Percentiles rank a stretch among this genome's conserved stretches.
Conservation (phyloP, 768 basidiomycete genomes). For the Coprinopsis cinerea region DNA sequence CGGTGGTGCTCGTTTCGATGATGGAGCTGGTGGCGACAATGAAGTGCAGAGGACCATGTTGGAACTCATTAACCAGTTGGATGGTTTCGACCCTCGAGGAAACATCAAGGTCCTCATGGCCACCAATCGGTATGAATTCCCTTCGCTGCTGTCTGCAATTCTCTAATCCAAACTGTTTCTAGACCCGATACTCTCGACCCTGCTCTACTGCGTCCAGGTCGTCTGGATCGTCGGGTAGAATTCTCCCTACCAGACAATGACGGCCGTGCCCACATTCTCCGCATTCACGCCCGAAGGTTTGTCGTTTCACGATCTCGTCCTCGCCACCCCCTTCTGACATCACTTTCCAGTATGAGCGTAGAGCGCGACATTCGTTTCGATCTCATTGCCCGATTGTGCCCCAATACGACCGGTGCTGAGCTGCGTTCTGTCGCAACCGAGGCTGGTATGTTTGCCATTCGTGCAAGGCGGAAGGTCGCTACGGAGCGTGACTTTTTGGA, state of each 20-base stretch:
- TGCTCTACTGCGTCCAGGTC: constrained; percentile 90
- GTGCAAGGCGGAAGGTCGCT: constrained; percentile 92
- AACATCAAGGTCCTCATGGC: constrained; percentile 99
- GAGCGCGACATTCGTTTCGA: constrained; percentile 97
- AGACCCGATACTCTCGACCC: constrained; percentile 99
- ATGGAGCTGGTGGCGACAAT: constrained; percentile 98
- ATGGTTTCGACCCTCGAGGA: constrained; percentile 98
- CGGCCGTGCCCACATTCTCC: constrained; percentile 93
- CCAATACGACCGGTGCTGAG: constrained; percentile 98
- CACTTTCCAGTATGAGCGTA: constrained; percentile 76
- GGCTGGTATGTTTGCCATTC: constrained; percentile 99
- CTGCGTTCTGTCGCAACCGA: constrained; percentile 95
- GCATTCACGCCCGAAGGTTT: constrained; percentile 93
- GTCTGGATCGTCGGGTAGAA: constrained; percentile 95
- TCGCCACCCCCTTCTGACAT: constrained; percentile 9
- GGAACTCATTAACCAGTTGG: constrained; percentile 97
- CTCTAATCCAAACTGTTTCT: constrained; percentile 3
- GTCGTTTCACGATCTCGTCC: neutral
- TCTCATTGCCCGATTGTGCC: constrained; percentile 93
- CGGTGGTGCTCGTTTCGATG: constrained; percentile 96
- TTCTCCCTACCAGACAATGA: constrained; percentile 94
- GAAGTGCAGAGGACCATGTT: constrained; percentile 99
- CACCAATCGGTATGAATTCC: constrained; percentile 74
- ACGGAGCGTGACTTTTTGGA: constrained; percentile 97
- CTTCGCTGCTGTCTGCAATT: neutral